These are phyloP conservation scores for Dianthus caryophyllus DNA, from an alignment of 148 eudicot genomes.

Conservation along the genomic window DNA sequence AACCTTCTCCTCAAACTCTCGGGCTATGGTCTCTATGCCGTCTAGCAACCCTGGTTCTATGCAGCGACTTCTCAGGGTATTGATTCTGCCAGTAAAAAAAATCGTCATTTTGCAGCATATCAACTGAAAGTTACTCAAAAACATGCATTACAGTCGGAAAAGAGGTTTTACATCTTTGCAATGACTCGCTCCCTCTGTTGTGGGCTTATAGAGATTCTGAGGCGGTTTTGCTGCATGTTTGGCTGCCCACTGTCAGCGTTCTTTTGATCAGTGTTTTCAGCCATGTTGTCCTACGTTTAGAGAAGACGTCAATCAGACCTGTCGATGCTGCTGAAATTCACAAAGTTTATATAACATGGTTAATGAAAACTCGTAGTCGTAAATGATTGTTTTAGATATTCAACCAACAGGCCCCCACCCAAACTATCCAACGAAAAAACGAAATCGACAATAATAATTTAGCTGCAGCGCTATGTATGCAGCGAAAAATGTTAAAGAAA, in stretches of 20 bases:
- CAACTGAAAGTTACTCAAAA: too few relatives aligned
- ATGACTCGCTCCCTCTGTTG: not conserved
- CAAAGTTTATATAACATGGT: not conserved
- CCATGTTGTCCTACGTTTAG: constrained; percentile 11
- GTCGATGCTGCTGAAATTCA: not conserved
- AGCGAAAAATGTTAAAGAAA: too few relatives aligned
- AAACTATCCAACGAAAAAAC: not conserved
- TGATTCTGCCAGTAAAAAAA: constrained; percentile 4
- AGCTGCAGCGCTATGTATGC: too few relatives aligned
- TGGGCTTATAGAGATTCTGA: not conserved
- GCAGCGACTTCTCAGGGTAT: not conserved
- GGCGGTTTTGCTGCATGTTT: not conserved
- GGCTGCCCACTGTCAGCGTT: not conserved
- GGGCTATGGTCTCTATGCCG: constrained; percentile 2
- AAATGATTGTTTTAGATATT: too few relatives aligned
- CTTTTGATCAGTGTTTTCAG: not conserved
- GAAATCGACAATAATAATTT: not conserved
- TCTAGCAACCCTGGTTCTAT: not conserved
- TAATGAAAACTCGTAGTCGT: not conserved
- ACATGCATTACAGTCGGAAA: not conserved
- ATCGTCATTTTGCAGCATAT: not conserved
- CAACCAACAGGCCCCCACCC: not conserved
- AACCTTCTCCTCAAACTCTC: constrained; percentile 17
- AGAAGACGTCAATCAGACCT: not conserved
- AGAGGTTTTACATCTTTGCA: constrained; percentile 9